Evolutionary conservation across 768 basidiomycete genomes (phyloP), one percentile per base, ranked within the genome.

Genomic region (Suillus subalutaceus): DNA sequence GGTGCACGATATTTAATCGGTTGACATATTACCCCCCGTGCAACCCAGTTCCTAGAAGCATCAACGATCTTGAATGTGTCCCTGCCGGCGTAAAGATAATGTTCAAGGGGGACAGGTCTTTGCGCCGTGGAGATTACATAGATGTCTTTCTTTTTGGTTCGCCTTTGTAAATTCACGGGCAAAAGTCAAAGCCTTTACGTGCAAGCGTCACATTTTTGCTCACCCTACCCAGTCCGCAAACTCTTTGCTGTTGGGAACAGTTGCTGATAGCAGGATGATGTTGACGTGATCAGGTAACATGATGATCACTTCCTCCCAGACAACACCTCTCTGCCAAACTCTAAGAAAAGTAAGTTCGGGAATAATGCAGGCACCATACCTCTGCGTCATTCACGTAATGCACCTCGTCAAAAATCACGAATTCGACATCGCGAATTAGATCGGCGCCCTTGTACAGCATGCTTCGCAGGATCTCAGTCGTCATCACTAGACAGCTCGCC

Each of bases 291-390:
- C 97, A 0, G 97, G 97, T 15, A 99, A 83, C 96, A 99, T 98
- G 76, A 99, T 99, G 70, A 99, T 99, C 35, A 99, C 97, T 79
- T 99, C 97, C 79, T 99, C 97, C 97, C 97, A 99, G 15, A 99
- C 97, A 20, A 99, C 97, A 48, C 97, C 97, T 74, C 97, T 86
- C 97, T 98, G 74, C 18, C 26, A 58, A 61, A 60, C 63, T 46
- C 66, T 52, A 26, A 65, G n/a, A 62, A 44, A 43, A 76, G 58
- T 6, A 58, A 53, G 35, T 62, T 58, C 55, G 32, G 62, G 60
- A 55, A 63, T 65, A 60, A 64, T 60, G 18, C 41, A 60, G 43
- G 67, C 46, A 71, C 74, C 61, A 71, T 65, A 97, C 97, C 90
- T 99, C 97, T 18, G 94, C 92, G 75, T 99, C 97, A 73, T 99